These are phyloP conservation scores for Saccharum hybrid DNA, from an alignment of 202 grass and related monocot species.

Conservation along the genomic window DNA sequence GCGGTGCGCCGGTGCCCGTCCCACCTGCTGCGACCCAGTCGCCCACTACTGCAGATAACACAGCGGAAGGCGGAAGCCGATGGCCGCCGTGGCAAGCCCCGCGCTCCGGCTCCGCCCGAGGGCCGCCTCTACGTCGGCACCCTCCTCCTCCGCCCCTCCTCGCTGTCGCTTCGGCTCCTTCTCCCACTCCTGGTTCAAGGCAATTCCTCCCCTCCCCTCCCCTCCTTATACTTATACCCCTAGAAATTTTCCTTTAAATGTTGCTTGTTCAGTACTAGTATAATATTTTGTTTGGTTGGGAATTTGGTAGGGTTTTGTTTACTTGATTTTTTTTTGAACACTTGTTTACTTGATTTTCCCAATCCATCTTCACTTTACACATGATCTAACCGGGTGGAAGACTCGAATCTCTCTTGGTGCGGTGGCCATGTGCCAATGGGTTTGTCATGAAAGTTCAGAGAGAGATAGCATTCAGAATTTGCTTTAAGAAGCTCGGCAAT, in stretches of 20 bases:
- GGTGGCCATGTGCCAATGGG: slow-evolving; percentile 16
- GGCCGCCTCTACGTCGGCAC: slow-evolving; percentile 24
- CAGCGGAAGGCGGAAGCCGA: slow-evolving; percentile 29
- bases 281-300: not conserved
- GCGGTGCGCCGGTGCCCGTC: too few relatives aligned
- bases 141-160: slow-evolving; percentile 22
- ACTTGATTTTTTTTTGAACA: too few relatives aligned
- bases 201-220: slow-evolving; percentile 19
- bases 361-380: not conserved
- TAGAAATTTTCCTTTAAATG: not conserved
- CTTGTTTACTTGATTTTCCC: not conserved
- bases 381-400: not conserved
- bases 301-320: slow-evolving; percentile 20
- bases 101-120: slow-evolving; percentile 38
- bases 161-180: slow-evolving; percentile 45
- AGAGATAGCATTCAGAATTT: not conserved
- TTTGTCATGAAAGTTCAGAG: not conserved
- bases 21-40: too few relatives aligned
- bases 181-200: slow-evolving; percentile 38
- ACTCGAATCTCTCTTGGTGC: slow-evolving; percentile 2
- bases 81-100: slow-evolving; percentile 50
- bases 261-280: not conserved
- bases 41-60: slow-evolving; percentile 44
- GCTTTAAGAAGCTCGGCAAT: not conserved
- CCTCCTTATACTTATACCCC: not conserved